Evolutionary conservation across 257 asterid species (phyloP), one percentile per base, ranked within the genome.

Genomic region (Solanum commersonii): DNA sequence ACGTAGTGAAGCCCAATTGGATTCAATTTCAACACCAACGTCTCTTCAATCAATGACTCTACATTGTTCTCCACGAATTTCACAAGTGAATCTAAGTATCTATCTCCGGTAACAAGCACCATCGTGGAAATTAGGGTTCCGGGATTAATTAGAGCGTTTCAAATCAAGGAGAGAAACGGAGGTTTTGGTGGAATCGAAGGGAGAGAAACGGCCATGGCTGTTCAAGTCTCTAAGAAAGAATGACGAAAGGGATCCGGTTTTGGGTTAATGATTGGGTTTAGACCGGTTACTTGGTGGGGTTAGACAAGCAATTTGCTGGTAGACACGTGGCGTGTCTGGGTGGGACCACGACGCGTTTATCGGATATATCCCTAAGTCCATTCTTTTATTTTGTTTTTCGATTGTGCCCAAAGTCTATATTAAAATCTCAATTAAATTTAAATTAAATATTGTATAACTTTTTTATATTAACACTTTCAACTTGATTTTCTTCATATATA

Each of bases 1-100:
- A 97, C 99, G 88, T 95, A 97, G 10, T 96, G 93, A 86, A 97
- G 90, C 23, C 99, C 99, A 7, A 96, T 95, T 4, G 98, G 99
- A 86, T 97, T 97, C 92, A 96, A 91, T 90, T 96, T 97, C 88
- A 97, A 87, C 37, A 94, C 97, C 23, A 96, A 88, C 14, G 94
- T 89, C 12, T 98, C 99, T 87, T 97, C 99, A 59, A 97, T 94
- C 77, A 97, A 92, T 35, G 90, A 92, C 77, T 94, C 98, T 5
- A 98, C 97, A 81, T 95, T 92, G 63, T 89, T 88, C 46, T 95
- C 99, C 60, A 97, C 98, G 89, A 96, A 95, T 89, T 94, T 96
- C 2, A 97, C 98, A 22, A 97, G 94, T 14, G 98, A 97, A 89
- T 96, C 98, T 31, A 97, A 93, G 88, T 97, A 97, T 29, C 94